Conservation (phyloP, 2,329 filamentous ascomycete genomes). For the Sporothrix pseudoabietina region DNA sequence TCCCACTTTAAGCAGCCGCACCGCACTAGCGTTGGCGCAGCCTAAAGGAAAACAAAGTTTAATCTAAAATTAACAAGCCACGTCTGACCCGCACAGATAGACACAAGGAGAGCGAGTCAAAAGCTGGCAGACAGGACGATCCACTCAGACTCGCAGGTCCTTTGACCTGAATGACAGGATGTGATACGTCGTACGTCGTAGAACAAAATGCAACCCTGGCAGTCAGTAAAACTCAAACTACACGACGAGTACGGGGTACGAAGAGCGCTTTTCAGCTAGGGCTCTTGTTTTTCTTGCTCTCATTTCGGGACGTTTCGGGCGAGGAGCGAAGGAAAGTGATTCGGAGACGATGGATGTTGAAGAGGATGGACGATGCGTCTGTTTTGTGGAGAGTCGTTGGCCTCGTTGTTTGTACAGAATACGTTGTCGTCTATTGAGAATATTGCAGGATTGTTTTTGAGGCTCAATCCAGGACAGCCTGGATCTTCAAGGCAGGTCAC, state of each 20-base stretch:
- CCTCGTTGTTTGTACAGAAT: too few species aligned
- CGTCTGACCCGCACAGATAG: background rate
- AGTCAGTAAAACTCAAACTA: too few species aligned
- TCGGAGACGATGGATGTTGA: background rate
- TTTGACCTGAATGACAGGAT: background rate
- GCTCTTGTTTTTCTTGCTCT: background rate
- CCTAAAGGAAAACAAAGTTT: constrained; percentile 9
- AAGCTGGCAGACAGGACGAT: background rate
- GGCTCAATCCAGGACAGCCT: background rate
- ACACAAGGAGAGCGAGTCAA: background rate
- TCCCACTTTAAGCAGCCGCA: background rate
- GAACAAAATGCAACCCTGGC: too few species aligned
- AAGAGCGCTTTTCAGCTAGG: too few species aligned
- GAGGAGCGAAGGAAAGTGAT: background rate
- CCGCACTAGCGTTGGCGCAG: constrained; percentile 10
- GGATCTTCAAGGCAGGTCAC: constrained; percentile 3
- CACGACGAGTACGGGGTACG: too few species aligned
- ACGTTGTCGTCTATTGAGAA: too few species aligned
- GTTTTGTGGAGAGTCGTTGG: background rate
- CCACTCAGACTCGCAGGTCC: too few species aligned
- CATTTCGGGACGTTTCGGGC: background rate
- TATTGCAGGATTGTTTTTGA: too few species aligned
- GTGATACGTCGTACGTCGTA: too few species aligned
- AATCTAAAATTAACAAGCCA: constrained; percentile 19
- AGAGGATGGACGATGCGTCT: background rate